Percentiles rank a stretch among this genome's conserved stretches.
Evolutionary conservation across 768 basidiomycete species (phyloP).

Genomic region (Suillus cothurnatus): DNA sequence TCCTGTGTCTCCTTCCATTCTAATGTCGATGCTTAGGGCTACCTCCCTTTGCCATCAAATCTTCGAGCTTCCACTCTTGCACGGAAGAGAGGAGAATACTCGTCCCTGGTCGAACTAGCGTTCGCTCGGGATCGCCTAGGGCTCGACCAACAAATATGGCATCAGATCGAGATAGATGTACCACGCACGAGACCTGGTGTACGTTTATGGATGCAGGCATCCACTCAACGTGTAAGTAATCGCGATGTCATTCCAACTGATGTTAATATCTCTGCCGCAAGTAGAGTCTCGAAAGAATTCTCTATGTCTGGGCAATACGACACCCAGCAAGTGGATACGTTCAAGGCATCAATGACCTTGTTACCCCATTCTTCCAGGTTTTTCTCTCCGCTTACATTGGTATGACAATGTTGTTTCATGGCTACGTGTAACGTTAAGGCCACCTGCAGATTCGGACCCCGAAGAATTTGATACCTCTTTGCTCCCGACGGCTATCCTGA

Average conservation of each 20-base stretch:
- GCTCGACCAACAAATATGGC: conserved; percentile 97
- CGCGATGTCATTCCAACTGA: not conserved
- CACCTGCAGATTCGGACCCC: conserved; percentile 77
- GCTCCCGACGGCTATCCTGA: conserved; percentile 69
- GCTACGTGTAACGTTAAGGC: conserved; percentile 9
- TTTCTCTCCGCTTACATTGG: conserved; percentile 96
- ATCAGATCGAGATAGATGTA: conserved; percentile 98
- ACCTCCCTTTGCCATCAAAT: conserved; percentile 83
- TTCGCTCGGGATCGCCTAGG: conserved; percentile 86
- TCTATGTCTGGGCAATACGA: conserved; percentile 99
- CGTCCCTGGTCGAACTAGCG: conserved; percentile 84
- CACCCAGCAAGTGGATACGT: conserved; percentile 99
- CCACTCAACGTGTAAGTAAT: conserved; percentile 80
- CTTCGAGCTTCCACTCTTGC: conserved; percentile 76
- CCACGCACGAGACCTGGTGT: conserved; percentile 94
- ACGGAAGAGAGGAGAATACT: conserved; percentile 91
- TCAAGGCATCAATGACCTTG: conserved; percentile 98
- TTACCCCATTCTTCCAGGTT: conserved; percentile 96
- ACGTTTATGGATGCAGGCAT: conserved; percentile 85
- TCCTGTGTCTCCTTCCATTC: conserved; percentile 2
- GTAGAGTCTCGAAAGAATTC: conserved; percentile 89
- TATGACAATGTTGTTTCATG: conserved; percentile 33
- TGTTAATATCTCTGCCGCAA: conserved; percentile 21
- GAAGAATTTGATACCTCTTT: conserved; percentile 82
- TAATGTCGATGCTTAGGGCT: conserved; percentile 61